Conservation (phyloP, 2,329 filamentous ascomycete species). For the Arthroderma sp. region DNA sequence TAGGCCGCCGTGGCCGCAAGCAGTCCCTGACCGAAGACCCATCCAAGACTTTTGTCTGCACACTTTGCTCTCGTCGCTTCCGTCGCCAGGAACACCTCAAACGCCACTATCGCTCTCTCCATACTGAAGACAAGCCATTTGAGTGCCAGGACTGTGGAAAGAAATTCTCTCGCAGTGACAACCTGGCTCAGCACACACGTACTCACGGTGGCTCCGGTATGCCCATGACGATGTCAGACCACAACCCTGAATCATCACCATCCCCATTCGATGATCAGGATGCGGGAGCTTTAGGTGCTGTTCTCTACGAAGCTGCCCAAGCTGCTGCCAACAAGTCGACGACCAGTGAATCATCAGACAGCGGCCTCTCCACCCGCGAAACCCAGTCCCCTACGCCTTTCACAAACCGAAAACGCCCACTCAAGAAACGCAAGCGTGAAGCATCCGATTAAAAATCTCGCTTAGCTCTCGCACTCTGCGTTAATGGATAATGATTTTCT, state of each 20-base stretch:
- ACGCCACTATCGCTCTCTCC: constrained; percentile 94
- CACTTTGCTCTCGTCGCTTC: constrained; percentile 92
- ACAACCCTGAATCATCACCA: constrained; percentile 42
- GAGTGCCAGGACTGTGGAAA: constrained; percentile 96
- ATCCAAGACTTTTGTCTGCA: constrained; percentile 96
- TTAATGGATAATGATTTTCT: constrained; percentile 9
- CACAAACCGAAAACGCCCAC: constrained; percentile 39
- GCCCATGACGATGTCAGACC: constrained; percentile 76
- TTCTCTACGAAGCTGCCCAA: constrained; percentile 69
- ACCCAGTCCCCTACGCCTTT: constrained; percentile 18
- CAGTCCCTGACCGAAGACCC: constrained; percentile 96
- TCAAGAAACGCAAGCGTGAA: constrained; percentile 70
- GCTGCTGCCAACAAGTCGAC: constrained; percentile 53
- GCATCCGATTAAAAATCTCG: constrained; percentile 6
- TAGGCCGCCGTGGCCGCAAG: constrained; percentile 91
- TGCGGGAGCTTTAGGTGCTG: constrained; percentile 56
- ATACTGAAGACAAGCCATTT: constrained; percentile 97
- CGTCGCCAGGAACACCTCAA: constrained; percentile 96
- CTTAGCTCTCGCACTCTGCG: neutral
- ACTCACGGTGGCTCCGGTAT: constrained; percentile 86
- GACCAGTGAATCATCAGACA: constrained; percentile 34
- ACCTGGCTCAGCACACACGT: constrained; percentile 87
- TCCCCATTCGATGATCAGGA: constrained; percentile 42
- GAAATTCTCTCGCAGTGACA: constrained; percentile 97
- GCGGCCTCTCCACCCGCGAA: constrained; percentile 21